Evolutionary conservation across 2,329 filamentous ascomycete genomes (phyloP), one percentile per base, ranked within the genome.

Genomic region (Thermothelomyces thermophilus): DNA sequence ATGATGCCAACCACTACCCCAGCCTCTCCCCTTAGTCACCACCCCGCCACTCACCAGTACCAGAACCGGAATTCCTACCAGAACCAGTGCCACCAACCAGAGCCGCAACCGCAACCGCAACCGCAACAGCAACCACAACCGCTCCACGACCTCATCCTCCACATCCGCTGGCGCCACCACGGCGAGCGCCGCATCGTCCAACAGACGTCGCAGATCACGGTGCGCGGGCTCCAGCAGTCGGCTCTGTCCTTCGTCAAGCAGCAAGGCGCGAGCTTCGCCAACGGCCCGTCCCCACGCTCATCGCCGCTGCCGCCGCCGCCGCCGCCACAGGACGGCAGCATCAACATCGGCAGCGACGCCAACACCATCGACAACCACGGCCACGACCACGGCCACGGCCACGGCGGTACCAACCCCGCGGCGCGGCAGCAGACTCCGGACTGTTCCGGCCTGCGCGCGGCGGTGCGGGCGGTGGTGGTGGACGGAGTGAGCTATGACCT

Each of bases 401-500:
- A 5, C 24, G 9, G 24, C 24, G 9, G 24, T 26, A 26, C 5
- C 24, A 26, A 26, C 24, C 24, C 24, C 9, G 9, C 24, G 9
- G 24, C 24, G 5, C 24, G 24, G 5, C 24, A 26, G 5, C 24
- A 26, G 24, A 5, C 5, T 26, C 24, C 5, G 5, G 24, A 26
- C 24, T n/a, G 8, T n/a, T 35, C 33, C 33, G 28, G 41, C 5
- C 52, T 66, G 34, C 49, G 58, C 14, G 61, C 61, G 10, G 37
- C 41, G 19, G 56, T 66, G 11, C 55, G 53, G 16, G 43, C 51
- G 8, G 60, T 59, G 22, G 46, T 52, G 19, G 56, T 63, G 42
- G 63, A 56, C 17, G 51, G 50, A 43, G 59, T 60, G 47, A 52
- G 54, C 24, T 67, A 63, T 50, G 62, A 66, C 33, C 51, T 68